Conservation (phyloP, 2,329 filamentous ascomycete genomes). For the Rosellinia necatrix region DNA sequence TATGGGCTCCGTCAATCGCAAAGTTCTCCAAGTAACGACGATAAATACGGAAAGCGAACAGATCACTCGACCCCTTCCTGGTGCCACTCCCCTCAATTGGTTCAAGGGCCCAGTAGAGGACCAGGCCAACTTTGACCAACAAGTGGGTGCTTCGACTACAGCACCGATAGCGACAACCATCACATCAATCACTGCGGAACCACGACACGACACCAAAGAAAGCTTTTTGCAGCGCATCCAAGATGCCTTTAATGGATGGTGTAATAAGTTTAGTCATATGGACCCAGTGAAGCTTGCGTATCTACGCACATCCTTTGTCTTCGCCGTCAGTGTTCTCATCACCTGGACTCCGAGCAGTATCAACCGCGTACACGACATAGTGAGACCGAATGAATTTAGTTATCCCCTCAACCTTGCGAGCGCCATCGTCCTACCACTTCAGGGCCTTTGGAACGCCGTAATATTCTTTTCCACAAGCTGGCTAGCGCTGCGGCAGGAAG, state of each 20-base stretch:
- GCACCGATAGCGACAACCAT: constrained; percentile 35
- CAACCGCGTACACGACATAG: constrained; percentile 73
- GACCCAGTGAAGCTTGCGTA: constrained; percentile 66
- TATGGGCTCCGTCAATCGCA: constrained; percentile 41
- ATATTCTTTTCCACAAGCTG: constrained; percentile 75
- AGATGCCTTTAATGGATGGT: constrained; percentile 33
- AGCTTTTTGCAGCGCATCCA: constrained; percentile 25
- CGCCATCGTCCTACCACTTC: constrained; percentile 73
- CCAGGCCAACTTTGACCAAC: constrained; percentile 12
- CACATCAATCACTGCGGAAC: constrained; percentile 40
- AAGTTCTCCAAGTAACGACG: constrained; percentile 40
- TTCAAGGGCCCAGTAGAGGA: constrained; percentile 38
- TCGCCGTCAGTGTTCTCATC: constrained; percentile 63
- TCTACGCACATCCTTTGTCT: constrained; percentile 64
- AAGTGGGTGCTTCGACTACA: constrained; percentile 14
- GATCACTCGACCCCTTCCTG: constrained; percentile 18
- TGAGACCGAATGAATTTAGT: constrained; percentile 54
- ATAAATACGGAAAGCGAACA: constrained; percentile 36
- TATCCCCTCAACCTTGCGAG: constrained; percentile 72
- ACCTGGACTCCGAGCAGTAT: constrained; percentile 71
- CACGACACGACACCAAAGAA: constrained; percentile 20
- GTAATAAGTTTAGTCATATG: constrained; percentile 44
- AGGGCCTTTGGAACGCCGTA: constrained; percentile 80
- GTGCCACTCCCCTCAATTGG: constrained; percentile 34
- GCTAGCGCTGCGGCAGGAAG: constrained; percentile 45